Percentiles rank a stretch among this genome's conserved stretches.
Evolutionary conservation across 2,329 filamentous ascomycete genomes (phyloP).

Genomic region (Fusarium sacchari): DNA sequence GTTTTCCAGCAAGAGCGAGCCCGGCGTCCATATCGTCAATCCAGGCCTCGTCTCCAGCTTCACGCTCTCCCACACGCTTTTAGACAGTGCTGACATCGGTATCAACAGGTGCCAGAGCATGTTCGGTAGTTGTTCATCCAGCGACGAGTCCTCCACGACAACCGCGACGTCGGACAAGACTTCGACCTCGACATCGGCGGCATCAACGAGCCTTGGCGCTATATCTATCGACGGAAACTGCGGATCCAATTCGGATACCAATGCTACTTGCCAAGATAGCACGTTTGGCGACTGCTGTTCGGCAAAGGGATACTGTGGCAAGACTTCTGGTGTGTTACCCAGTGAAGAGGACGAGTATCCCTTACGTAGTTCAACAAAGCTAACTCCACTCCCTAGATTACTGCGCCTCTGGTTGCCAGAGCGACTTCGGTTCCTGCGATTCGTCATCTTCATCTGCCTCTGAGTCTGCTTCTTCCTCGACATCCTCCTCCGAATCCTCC

Average conservation of each 20-base stretch:
- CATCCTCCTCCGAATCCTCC: neutral
- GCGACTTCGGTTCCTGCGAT: neutral
- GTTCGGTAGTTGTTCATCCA: neutral
- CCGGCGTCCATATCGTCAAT: neutral
- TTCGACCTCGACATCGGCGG: neutral
- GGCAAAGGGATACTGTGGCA: neutral
- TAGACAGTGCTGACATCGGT: neutral
- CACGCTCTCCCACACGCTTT: neutral
- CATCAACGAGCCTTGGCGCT: neutral
- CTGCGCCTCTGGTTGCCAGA: neutral
- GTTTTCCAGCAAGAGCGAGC: neutral
- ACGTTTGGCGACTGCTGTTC: neutral
- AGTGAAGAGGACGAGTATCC: neutral
- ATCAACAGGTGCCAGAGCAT: neutral
- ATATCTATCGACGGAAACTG: neutral
- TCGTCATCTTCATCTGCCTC: neutral
- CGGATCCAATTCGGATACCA: neutral
- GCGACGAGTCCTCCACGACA: neutral
- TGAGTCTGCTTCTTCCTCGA: neutral
- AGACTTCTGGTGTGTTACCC: neutral
- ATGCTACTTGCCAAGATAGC: neutral
- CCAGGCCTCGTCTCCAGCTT: neutral
- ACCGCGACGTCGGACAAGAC: neutral
- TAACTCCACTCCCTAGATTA: neutral
- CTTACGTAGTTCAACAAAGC: neutral